Evolutionary conservation across 768 basidiomycete species (phyloP).

Genomic region (Suillus clintonianus): DNA sequence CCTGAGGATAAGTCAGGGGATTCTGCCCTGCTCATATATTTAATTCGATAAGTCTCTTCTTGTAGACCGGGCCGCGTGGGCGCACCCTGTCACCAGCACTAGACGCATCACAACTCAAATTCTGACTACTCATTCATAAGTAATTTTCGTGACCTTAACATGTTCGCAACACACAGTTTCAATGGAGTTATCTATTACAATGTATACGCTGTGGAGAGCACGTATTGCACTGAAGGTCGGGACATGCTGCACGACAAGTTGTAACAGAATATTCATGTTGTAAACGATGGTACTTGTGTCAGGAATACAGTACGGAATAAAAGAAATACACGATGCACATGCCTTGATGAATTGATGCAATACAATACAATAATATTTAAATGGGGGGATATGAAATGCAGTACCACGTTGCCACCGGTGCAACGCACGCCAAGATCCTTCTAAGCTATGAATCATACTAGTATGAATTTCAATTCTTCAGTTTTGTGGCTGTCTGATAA

Average conservation of each 20-base stretch:
- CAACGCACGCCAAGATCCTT: background rate
- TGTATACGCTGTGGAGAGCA: background rate
- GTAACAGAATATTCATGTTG: too few species aligned
- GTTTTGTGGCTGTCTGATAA: background rate
- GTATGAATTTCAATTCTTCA: background rate
- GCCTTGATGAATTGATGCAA: background rate
- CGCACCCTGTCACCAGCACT: background rate
- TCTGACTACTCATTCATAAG: background rate
- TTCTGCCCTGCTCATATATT: background rate
- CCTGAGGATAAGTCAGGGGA: background rate
- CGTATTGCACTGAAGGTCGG: background rate
- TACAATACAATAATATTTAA: background rate
- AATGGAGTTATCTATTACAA: background rate
- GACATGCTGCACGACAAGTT: background rate
- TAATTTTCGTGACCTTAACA: background rate
- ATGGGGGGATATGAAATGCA: background rate
- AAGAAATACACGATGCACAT: background rate
- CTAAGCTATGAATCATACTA: too few species aligned
- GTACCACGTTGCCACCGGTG: too few species aligned
- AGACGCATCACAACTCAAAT: background rate
- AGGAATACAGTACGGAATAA: background rate
- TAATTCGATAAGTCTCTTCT: background rate
- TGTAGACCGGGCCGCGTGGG: background rate
- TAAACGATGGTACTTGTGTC: background rate
- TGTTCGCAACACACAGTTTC: background rate